Percentiles rank a stretch among this genome's conserved stretches.
These are phyloP conservation scores for Chlorella sp. DNA, from an alignment of 139 green algal genomes.

Conservation along the genomic window DNA sequence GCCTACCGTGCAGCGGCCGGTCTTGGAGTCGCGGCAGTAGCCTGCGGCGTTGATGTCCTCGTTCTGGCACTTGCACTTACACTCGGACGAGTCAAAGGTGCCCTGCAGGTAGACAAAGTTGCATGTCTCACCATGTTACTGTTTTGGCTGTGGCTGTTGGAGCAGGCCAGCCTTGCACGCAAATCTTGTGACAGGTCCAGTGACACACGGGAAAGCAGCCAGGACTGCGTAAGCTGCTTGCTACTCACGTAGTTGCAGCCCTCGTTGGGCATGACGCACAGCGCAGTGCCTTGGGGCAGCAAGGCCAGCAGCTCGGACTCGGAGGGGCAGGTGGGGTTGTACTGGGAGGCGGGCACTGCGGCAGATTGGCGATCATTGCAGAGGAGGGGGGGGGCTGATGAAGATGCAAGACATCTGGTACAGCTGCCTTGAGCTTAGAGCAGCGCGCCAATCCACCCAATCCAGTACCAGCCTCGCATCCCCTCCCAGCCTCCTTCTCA, in stretches of 20 bases:
- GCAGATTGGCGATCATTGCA: no score
- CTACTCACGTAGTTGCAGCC: slow-evolving; percentile 29
- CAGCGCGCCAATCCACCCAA: no score
- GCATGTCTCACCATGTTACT: no score
- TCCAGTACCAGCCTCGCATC: no score
- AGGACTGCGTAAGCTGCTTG: neutral
- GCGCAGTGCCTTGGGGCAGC: slow-evolving; percentile 8
- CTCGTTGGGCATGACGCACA: slow-evolving; percentile 26
- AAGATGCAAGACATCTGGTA: no score
- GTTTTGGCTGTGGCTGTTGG: no score
- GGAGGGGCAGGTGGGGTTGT: slow-evolving; percentile 16
- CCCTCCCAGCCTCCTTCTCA: no score
- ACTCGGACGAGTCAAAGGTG: slow-evolving; percentile 23
- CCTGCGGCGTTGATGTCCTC: slow-evolving; percentile 26
- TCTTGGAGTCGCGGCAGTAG: slow-evolving; percentile 16
- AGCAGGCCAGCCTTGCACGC: no score
- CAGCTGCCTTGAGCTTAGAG: no score
- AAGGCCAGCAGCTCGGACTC: neutral
- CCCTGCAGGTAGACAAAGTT: slow-evolving; percentile 1
- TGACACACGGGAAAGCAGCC: neutral
- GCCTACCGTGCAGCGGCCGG: slow-evolving; percentile 18
- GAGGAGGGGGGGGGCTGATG: no score
- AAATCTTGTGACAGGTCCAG: no score
- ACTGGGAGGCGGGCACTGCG: slow-evolving; percentile 21
- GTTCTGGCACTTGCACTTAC: slow-evolving; percentile 31